Evolutionary conservation across 352 stramenopile species (phyloP).

Genomic region (Globisporangium carolinianum): DNA sequence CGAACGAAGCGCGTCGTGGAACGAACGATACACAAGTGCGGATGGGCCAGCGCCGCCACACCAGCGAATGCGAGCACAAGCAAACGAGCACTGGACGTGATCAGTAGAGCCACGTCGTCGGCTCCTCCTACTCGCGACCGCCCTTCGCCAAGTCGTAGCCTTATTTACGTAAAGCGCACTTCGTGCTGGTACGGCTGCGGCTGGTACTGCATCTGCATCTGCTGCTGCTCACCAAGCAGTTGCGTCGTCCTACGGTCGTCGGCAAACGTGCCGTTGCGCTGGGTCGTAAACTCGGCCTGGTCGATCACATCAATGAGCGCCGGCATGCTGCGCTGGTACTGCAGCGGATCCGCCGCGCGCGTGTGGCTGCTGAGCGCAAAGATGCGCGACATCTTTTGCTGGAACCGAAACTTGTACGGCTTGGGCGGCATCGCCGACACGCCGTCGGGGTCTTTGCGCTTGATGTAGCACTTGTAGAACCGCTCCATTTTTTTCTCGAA

Average conservation of each 20-base stretch:
- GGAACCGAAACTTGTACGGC: conserved; percentile 89
- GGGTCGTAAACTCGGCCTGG: conserved; percentile 57
- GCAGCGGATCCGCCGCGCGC: conserved; percentile 47
- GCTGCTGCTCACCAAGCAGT: background rate
- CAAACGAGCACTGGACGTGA: too few species aligned
- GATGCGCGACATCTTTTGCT: conserved; percentile 88
- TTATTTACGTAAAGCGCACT: conserved; percentile 28
- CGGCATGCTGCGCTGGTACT: conserved; percentile 69
- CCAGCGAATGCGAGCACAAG: too few species aligned
- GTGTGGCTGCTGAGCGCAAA: conserved; percentile 69
- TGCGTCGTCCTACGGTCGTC: conserved; percentile 35
- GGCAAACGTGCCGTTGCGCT: conserved; percentile 49
- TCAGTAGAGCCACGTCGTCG: too few species aligned
- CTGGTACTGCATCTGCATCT: background rate
- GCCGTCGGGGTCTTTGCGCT: conserved; percentile 82
- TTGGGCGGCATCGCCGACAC: conserved; percentile 85
- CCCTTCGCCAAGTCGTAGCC: too few species aligned
- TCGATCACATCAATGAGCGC: conserved; percentile 78
- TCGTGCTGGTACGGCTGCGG: conserved; percentile 29
- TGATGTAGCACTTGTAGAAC: conserved; percentile 87
- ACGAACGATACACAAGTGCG: too few species aligned
- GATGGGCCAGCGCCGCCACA: too few species aligned
- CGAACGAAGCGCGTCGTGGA: too few species aligned
- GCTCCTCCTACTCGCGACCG: too few species aligned
- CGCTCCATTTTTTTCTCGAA: conserved; percentile 89